Conservation (phyloP, 2,329 filamentous ascomycete species). For the Akanthomyces dipterigenus region DNA sequence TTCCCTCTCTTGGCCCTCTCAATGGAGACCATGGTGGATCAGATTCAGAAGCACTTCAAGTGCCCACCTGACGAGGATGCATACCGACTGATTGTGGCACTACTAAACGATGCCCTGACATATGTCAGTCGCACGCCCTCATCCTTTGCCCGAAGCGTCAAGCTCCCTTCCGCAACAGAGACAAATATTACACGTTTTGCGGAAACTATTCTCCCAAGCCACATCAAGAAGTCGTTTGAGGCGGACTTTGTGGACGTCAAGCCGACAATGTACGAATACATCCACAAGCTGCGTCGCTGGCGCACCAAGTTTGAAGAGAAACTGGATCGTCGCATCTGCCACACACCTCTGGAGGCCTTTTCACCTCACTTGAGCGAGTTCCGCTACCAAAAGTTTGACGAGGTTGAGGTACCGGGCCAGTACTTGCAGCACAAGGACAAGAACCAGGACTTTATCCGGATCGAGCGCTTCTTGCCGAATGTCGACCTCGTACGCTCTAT, state of each 20-base stretch:
- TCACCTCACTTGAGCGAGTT: constrained; percentile 94
- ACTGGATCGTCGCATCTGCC: constrained; percentile 73
- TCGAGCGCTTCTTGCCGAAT: constrained; percentile 92
- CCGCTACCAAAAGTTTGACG: constrained; percentile 95
- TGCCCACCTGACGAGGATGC: constrained; percentile 97
- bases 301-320: constrained; percentile 97
- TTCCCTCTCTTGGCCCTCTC: constrained; percentile 93
- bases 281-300: constrained; percentile 92
- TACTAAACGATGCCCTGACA: constrained; percentile 90
- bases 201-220: constrained; percentile 86
- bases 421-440: constrained; percentile 97
- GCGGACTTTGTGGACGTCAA: constrained; percentile 94
- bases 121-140: constrained; percentile 84
- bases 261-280: constrained; percentile 97
- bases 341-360: constrained; percentile 72
- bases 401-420: constrained; percentile 95
- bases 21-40: constrained; percentile 99
- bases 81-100: constrained; percentile 91
- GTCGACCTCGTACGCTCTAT: constrained; percentile 89
- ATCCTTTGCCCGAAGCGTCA: constrained; percentile 84
- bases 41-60: constrained; percentile 98
- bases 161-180: constrained; percentile 83
- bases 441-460: constrained; percentile 96
- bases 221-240: constrained; percentile 95
- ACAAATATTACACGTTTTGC: constrained; percentile 95